Base-by-base conservation (phyloP, 805 yeast species). In the Lipomyces orientalis region DNA sequence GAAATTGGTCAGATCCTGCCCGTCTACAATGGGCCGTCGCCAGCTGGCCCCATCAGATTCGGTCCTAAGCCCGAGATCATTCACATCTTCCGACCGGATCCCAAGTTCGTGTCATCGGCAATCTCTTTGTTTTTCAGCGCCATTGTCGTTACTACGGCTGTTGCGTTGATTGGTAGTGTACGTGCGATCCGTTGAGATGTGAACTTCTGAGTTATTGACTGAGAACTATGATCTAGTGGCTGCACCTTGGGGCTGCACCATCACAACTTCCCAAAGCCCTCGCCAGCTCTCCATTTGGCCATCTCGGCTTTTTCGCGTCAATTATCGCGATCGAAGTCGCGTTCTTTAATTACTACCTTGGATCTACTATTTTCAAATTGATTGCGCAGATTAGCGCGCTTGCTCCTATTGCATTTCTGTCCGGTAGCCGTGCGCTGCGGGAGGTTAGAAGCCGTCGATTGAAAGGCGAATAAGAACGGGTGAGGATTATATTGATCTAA, bases 381-480 rank as follows among this genome's bases (percentile, higher is more conserved):
- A 74, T 90, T 52, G 79, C 80, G 70, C 81, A 85, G 68, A 75
- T 80, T 25, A 80, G 81, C 6, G 73, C 86, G 29, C 78, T 89
- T 64, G 84, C 84, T 3, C 81, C 87, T 0, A 83, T 89, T 43
- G 80, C 88, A 37, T 75, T 90, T 54, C 83, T 84, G 75, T 78
- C 87, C 62, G 95, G 95, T 14, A 82, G 90, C n/a, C 85, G 86
- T 72, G 89, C 88, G 19, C 82, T 91, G 73, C 83, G 88, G 75
- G 81, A 78, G 64, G 83, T 76, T 3, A 58, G 72, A 34, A 49
- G 49, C 33, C 68, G 79, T 55, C 65, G 79, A 22, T 49, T 71
- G 25, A 62, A 64, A 70, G 75, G 75, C 64, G 37, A 71, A 68
- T 61, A 68, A 51, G 35, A 57, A n/a, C 2, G 5, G 5, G 22